Evolutionary conservation across 305 asterid genomes (phyloP), one percentile per base, ranked within the genome.

Genomic region (Fraxinus xanthoxyloides): DNA sequence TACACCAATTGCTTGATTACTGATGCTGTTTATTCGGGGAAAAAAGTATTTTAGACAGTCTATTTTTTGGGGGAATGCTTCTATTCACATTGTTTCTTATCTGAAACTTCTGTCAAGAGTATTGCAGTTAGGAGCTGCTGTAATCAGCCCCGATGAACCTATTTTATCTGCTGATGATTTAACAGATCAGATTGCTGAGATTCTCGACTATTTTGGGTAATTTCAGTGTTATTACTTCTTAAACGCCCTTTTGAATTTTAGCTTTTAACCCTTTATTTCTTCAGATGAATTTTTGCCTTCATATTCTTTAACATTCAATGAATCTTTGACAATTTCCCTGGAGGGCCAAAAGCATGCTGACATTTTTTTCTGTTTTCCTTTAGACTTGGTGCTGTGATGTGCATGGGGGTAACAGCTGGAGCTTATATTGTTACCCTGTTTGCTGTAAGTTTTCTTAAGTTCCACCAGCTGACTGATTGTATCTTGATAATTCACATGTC

Each of bases 371-470:
- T 23, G 23, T 81, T 82, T 81, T 78, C 78, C 79, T 82, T 30
- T 92, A 96, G 99, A 77, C 97, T 96, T 78, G 94, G 97, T 88
- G 85, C 94, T 4, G 98, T 96, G 65, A 93, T 96, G 98, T 96
- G 98, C 86, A 86, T 96, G 89, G 99, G 99, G 15, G 97, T 96
- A 30, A 94, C 95, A 67, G 97, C 99, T 80, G 99, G 99, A 83
- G 97, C 99, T 82, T 94, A 96, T 86, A 83, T 96, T 84, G 92
- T 96, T 82, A 94, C 98, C 26, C 86, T 94, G 79, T 96, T 95
- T 87, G 97, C 98, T 77, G 99, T 92, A 89, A 91, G 98, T 92
- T 36, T 19, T 23, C 40, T 30, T 17, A 26, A 13, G 75, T 69
- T 73, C 7, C 40, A 67, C 24, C 81, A 78, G 38, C 51, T 43